phyloP scores from a whole-genome alignment of 495 filamentous ascomycete species.

The Lepidopterella palustris region DNA sequence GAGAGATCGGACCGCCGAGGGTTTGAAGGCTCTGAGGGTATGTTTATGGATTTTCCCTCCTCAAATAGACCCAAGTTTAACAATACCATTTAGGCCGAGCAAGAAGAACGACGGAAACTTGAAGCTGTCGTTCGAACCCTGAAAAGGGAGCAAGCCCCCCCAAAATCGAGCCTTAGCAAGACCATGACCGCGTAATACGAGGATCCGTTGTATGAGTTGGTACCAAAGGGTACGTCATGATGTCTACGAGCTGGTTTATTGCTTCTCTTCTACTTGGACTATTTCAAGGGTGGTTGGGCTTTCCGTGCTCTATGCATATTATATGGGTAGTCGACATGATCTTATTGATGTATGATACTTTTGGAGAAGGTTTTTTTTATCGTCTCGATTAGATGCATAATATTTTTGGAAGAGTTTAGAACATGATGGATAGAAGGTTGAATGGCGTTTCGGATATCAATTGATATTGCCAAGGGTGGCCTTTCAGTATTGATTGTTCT shows the following conservation, averaged over 20 bases:
- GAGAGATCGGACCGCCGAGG: slow-evolving; percentile 69
- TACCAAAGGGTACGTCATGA: not conserved
- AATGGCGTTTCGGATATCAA: not conserved
- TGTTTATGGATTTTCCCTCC: too few relatives aligned
- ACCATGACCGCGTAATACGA: slow-evolving; percentile 33
- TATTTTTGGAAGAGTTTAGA: too few relatives aligned
- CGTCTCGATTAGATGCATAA: not conserved
- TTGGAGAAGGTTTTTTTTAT: not conserved
- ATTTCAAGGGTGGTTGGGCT: not conserved
- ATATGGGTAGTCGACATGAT: not conserved
- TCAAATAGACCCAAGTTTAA: too few relatives aligned
- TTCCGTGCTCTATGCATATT: not conserved
- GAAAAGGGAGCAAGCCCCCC: slow-evolving; percentile 49
- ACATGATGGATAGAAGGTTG: too few relatives aligned
- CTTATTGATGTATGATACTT: not conserved
- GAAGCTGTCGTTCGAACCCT: slow-evolving; percentile 54
- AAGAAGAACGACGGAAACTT: slow-evolving; percentile 62
- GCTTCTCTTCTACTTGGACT: not conserved
- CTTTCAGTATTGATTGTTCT: too few relatives aligned
- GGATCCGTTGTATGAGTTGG: not conserved
- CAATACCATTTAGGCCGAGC: slow-evolving; percentile 50
- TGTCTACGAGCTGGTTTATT: not conserved
- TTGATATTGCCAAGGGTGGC: too few relatives aligned
- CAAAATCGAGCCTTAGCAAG: slow-evolving; percentile 48
- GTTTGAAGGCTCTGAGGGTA: slow-evolving; percentile 62